A percentile compares a stretch with the other conserved stretches of the same genome.
Conservation (phyloP, 345 rosid genomes). For the Eucalyptus dawsonii region DNA sequence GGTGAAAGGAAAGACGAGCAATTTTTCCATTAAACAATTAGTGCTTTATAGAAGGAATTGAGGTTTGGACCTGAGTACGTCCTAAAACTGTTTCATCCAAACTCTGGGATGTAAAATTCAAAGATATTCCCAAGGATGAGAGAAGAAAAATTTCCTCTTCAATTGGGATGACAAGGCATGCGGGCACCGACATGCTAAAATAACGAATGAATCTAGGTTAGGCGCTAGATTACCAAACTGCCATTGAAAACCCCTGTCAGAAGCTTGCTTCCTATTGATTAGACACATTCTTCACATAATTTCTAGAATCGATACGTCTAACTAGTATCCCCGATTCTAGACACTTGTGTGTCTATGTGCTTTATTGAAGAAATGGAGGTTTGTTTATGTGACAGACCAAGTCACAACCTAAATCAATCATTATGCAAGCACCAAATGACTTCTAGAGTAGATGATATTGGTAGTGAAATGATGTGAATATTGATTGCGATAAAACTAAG, state of each 20-base stretch:
- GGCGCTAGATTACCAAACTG: too few relatives aligned
- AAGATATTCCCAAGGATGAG: too few relatives aligned
- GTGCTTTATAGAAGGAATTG: neutral
- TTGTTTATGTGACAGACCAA: neutral
- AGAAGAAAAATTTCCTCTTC: rapidly evolving
- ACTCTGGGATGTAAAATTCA: rapidly evolving
- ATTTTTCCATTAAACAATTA: neutral
- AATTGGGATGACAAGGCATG: too few relatives aligned
- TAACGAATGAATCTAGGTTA: too few relatives aligned
- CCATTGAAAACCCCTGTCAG: rapidly evolving
- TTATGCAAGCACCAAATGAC: neutral
- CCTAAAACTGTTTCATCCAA: too few relatives aligned
- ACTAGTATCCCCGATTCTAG: too few relatives aligned
- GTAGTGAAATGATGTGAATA: neutral
- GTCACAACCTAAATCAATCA: neutral
- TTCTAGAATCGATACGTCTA: too few relatives aligned
- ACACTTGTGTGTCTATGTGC: neutral
- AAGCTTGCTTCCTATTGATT: too few relatives aligned
- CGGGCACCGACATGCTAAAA: rapidly evolving
- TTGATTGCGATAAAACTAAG: neutral
- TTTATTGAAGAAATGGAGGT: neutral
- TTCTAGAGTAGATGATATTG: neutral
- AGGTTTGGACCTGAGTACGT: rapidly evolving
- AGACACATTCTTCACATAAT: too few relatives aligned
- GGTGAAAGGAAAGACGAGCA: neutral